phyloP scores from a whole-genome alignment of 169 alveolate species.

The Plasmodium ovale region DNA sequence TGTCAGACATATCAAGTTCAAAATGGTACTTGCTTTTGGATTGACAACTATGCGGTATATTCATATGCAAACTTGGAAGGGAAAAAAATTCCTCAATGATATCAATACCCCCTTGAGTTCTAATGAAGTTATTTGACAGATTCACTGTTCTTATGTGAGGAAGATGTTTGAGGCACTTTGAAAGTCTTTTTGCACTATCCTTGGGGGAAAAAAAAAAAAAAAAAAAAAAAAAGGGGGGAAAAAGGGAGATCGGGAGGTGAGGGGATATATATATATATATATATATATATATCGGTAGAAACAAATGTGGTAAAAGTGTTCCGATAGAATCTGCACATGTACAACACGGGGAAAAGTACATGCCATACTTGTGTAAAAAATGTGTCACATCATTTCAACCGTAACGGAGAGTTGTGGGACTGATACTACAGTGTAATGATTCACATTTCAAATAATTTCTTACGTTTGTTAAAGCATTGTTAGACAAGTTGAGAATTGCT shows the following conservation, averaged over 20 bases:
- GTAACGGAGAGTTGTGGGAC: no score
- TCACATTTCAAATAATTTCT: slow-evolving; percentile 5
- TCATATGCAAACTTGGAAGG: background rate
- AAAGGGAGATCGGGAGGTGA: background rate
- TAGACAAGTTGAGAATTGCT: slow-evolving; percentile 28
- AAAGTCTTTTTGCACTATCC: slow-evolving; percentile 58
- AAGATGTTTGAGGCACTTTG: slow-evolving; percentile 36
- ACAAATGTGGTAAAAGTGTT: background rate
- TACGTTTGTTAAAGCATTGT: slow-evolving; percentile 43
- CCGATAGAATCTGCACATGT: no score
- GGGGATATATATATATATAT: background rate
- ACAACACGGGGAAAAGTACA: no score
- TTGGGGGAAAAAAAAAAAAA: background rate
- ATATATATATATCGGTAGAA: background rate
- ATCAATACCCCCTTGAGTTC: slow-evolving; percentile 20
- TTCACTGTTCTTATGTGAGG: slow-evolving; percentile 19
- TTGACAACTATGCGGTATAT: background rate
- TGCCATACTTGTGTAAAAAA: no score
- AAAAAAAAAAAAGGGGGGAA: background rate
- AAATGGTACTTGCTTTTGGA: background rate
- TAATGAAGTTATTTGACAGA: slow-evolving; percentile 32
- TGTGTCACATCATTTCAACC: no score
- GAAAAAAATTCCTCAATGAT: slow-evolving; percentile 39
- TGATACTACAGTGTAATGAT: no score
- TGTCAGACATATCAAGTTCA: slow-evolving; percentile 50